phyloP scores from a whole-genome alignment of 208 protist genomes.

The Trypanosoma congolense region DNA sequence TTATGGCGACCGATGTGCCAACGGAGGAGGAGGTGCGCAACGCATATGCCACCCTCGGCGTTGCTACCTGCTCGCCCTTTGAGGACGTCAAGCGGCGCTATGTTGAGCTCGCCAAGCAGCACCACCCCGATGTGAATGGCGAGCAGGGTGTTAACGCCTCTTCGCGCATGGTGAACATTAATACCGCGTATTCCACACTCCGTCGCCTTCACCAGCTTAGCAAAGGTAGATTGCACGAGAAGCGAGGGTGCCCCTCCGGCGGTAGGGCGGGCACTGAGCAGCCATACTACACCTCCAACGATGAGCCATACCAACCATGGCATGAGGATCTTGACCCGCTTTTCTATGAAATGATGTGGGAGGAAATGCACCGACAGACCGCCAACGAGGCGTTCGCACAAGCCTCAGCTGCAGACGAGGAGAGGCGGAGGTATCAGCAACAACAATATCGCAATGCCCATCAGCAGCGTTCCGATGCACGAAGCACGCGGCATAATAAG shows the following conservation, averaged over 20 bases:
- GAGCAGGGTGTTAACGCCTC: constrained; percentile 20
- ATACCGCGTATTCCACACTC: constrained; percentile 75
- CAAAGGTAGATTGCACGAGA: not conserved
- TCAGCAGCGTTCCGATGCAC: constrained; percentile 3
- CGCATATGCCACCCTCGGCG: constrained; percentile 74
- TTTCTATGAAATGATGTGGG: constrained; percentile 90
- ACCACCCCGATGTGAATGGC: constrained; percentile 80
- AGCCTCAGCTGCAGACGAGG: constrained; percentile 20
- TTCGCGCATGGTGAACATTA: constrained; percentile 78
- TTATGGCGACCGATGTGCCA: constrained; percentile 19
- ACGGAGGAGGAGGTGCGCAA: constrained; percentile 69
- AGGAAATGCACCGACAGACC: constrained; percentile 80
- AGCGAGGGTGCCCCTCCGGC: not conserved
- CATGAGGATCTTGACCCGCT: constrained; percentile 82
- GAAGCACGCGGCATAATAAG: constrained; percentile 13
- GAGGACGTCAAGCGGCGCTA: constrained; percentile 81
- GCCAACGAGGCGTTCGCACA: constrained; percentile 34
- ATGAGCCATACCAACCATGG: constrained; percentile 64
- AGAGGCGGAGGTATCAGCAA: constrained; percentile 6
- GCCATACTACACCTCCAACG: constrained; percentile 43
- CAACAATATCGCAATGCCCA: no score
- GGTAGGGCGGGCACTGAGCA: constrained; percentile 9
- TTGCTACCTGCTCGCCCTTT: constrained; percentile 33
- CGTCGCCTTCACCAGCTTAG: constrained; percentile 68
- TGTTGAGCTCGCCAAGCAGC: constrained; percentile 77